phyloP scores from a whole-genome alignment of 768 basidiomycete species.

The Termitomyces sp. region DNA sequence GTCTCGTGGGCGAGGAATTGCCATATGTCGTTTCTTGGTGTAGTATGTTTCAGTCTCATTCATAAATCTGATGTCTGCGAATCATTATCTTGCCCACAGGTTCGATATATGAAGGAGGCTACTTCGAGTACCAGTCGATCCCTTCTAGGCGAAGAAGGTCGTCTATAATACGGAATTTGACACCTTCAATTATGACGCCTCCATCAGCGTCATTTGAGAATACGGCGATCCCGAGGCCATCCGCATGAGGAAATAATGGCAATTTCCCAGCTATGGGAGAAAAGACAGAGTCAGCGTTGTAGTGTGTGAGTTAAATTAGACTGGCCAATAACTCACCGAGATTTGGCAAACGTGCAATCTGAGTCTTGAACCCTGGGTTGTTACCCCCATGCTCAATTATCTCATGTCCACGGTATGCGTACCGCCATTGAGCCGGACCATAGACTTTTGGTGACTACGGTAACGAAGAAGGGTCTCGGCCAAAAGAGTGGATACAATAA shows the following conservation, averaged over 20 bases:
- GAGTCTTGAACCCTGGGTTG: slow-evolving; percentile 30
- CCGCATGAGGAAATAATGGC: slow-evolving; percentile 25
- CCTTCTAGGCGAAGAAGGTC: slow-evolving; percentile 25
- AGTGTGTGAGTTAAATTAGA: background rate
- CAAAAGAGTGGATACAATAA: background rate
- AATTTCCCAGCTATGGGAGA: background rate
- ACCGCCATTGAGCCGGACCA: slow-evolving; percentile 32
- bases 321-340: slow-evolving; percentile 2
- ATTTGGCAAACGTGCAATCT: slow-evolving; percentile 14
- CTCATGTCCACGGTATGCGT: slow-evolving; percentile 33
- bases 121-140: slow-evolving; percentile 35
- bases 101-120: background rate
- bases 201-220: slow-evolving; percentile 37
- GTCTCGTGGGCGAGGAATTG: slow-evolving; percentile 16
- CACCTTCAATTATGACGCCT: slow-evolving; percentile 24
- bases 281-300: background rate
- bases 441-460: slow-evolving; percentile 32
- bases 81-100: background rate
- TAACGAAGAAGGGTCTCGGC: background rate
- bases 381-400: slow-evolving; percentile 38
- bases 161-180: slow-evolving; percentile 33
- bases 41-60: slow-evolving; percentile 17
- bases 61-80: slow-evolving; percentile 17
- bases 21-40: slow-evolving; percentile 19
- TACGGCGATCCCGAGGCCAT: slow-evolving; percentile 29